Evolutionary conservation across 768 basidiomycete genomes (phyloP), one percentile per base, ranked within the genome.

Genomic region (Cyathus striatus): DNA sequence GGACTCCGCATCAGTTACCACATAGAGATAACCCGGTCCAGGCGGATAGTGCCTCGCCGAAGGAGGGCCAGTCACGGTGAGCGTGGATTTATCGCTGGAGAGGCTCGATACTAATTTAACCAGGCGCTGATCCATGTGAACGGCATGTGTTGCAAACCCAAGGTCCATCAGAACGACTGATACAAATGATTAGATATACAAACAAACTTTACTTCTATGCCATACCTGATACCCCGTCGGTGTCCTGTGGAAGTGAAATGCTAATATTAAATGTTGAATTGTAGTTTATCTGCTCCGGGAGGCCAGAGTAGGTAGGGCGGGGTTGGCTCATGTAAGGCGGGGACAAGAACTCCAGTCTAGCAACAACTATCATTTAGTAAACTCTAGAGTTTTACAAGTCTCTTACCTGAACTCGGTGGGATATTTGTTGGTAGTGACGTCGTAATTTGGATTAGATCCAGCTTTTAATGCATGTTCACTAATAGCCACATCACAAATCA

Each of bases 151-250:
- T 36, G 88, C 76, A 54, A 70, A 89, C n/a, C 86, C 88, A 13
- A 89, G 66, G 58, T 91, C 89, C 82, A 91, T 86, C 24, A 90
- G 61, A 1, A 70, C 76, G 18, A 88, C 88, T 89, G 45, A 4
- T 43, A 51, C 9, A 42, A 25, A 18, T 38, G 41, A 18, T 26
- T 9, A 44, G 27, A 7, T 10, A 16, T 30, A 32, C 4, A 32
- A 4, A 2, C 23, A 32, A 42, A 2, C 13, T 2, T 3, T 37
- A 18, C 3, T 37, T 37, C 13, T 37, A n/a, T 3, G 14, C 14
- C 41, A 38, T 38, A 63, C 65, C 64, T 49, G 60, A 47, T 17
- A 68, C 50, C n/a, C 42, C 52, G 18, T 34, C 45, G 7, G 56
- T 49, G 14, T 24, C 52, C 55, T 14, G 17, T 30, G 24, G 27